Conservation (phyloP, 2,329 filamentous ascomycete genomes). For the Ploettnerulaceae sp. region DNA sequence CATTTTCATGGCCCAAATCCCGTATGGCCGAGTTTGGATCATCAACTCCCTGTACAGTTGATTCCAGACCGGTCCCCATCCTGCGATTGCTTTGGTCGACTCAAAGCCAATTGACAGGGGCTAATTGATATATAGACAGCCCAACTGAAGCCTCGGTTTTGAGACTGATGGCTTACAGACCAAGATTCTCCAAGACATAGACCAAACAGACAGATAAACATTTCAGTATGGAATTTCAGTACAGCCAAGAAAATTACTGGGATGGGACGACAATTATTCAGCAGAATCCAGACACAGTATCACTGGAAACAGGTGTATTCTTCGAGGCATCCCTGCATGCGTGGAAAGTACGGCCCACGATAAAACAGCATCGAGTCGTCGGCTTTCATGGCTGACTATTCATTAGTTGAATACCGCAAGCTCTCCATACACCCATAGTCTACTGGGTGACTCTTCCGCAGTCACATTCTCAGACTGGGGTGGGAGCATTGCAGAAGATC, state of each 20-base stretch:
- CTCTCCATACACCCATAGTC: background rate
- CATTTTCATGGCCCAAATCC: too few relatives aligned
- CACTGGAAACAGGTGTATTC: background rate
- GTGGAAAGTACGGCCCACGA: background rate
- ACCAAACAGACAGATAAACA: background rate
- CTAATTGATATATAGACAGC: constrained; percentile 2
- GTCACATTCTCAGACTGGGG: constrained; percentile 4
- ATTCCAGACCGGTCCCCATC: background rate
- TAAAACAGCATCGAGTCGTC: too few relatives aligned
- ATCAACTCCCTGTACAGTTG: background rate
- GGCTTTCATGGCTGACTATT: background rate
- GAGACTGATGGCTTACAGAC: background rate
- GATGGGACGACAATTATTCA: constrained; percentile 5
- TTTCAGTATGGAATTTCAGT: constrained; percentile 7
- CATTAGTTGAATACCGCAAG: background rate
- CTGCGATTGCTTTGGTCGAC: background rate
- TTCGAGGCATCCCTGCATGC: background rate
- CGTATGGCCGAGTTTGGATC: background rate
- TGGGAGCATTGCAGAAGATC: constrained; percentile 1
- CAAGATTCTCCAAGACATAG: background rate
- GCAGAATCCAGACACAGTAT: constrained; percentile 1
- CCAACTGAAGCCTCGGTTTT: background rate
- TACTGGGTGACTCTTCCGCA: background rate
- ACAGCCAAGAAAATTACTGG: constrained; percentile 8
- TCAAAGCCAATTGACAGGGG: background rate